Base-by-base conservation (phyloP, 257 asterid genomes). In the Solanum medicagineum region DNA sequence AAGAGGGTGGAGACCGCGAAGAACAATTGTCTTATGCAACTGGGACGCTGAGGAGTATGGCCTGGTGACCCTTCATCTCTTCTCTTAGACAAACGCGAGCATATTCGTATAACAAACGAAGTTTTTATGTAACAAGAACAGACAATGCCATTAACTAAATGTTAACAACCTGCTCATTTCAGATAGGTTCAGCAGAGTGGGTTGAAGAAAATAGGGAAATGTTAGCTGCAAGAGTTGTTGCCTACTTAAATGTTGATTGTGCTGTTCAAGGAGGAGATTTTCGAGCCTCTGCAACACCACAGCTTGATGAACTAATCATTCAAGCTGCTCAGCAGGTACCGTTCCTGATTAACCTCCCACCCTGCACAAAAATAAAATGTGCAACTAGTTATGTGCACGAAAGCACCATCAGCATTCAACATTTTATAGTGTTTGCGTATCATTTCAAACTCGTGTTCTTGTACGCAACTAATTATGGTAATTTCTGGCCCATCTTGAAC, bases 41-140 rank as follows among this genome's bases (percentile, higher is more conserved):
- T 95, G 98, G 99, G 99, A 93, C 24, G 98, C 97, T 13, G 98
- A 94, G 91, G 98, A 95, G 88, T 94, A 93, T 73, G 97, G 98
- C 90, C 91, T 94, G 97, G 99, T 95, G 88, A 85, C 87, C 84
- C 60, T 87, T 54, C 59, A 63, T 40, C 81, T 29, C 57, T 79
- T 49, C 74, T 44, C 54, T 29, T 26, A 17, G 57, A 7, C 44
- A 42, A 12, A 85, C 74, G 55, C 55, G 70, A 54, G 75, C 74
- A 20, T 62, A 83, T 32, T 42, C 9, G 7, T 47, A 22, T 47
- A 32, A 11, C 69, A 44, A 57, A 7, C 45, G 45, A 55, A 19
- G 22, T 19, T 2, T 42, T 65, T 7, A 14, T 4, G 0, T 82
- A 17, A 44, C 20, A 5, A 49, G 11, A 26, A 45, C 3, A 56